Percentiles rank a stretch among this genome's conserved stretches.
Evolutionary conservation across 768 basidiomycete species (phyloP).

Genomic region (Hericium alpestre): DNA sequence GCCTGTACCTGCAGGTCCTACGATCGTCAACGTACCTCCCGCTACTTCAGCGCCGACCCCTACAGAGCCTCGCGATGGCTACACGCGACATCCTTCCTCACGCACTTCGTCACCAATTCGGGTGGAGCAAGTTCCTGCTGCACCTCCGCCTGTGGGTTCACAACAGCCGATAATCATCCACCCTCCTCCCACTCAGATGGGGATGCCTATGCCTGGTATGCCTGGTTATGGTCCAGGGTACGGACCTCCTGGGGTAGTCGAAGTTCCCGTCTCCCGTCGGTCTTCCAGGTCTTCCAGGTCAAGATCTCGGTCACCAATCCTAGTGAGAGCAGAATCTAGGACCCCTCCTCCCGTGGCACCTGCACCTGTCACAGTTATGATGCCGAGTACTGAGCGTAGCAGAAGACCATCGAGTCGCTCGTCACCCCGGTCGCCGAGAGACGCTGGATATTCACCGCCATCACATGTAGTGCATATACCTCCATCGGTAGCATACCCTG

Average conservation of each 20-base stretch:
- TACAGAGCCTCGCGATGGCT: background rate
- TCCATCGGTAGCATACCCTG: background rate
- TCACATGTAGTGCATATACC: background rate
- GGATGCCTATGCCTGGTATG: background rate
- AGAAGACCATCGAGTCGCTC: too few relatives aligned
- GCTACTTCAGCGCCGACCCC: background rate
- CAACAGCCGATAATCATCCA: background rate
- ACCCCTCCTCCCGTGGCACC: too few relatives aligned
- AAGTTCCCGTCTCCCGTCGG: too few relatives aligned
- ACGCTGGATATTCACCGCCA: too few relatives aligned
- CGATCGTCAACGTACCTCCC: background rate
- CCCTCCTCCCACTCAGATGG: background rate
- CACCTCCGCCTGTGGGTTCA: background rate
- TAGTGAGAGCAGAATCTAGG: too few relatives aligned
- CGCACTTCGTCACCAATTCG: background rate
- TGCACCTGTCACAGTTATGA: too few relatives aligned
- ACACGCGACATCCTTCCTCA: background rate
- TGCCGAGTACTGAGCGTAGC: too few relatives aligned
- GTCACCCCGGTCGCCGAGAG: too few relatives aligned
- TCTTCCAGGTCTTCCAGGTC: too few relatives aligned
- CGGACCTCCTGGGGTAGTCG: too few relatives aligned
- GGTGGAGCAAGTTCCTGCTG: background rate
- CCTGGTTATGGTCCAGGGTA: too few relatives aligned
- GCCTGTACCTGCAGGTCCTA: background rate
- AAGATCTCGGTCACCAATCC: too few relatives aligned